A percentile compares a stretch with the other conserved stretches of the same genome.
Conservation (phyloP, 1,284 basidiomycete species). For the Ceratobasidium sp. region DNA sequence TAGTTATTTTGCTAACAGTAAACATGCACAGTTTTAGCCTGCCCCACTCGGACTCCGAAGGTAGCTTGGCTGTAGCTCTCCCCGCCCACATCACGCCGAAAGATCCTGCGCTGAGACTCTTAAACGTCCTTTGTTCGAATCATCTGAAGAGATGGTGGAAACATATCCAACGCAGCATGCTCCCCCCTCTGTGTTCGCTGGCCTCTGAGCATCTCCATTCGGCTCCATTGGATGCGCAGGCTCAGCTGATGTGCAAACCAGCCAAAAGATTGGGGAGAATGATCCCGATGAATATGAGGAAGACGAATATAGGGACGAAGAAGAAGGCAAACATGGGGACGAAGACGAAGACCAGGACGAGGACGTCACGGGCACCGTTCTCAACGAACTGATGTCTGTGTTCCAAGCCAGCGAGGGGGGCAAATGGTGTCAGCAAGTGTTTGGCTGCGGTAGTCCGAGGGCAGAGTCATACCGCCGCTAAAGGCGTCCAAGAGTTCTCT, state of each 20-base stretch:
- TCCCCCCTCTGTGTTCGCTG: slow-evolving; percentile 71
- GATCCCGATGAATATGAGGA: neutral
- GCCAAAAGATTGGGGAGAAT: slow-evolving; percentile 61
- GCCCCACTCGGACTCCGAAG: slow-evolving; percentile 68
- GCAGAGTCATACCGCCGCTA: slow-evolving; percentile 71
- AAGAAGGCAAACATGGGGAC: neutral
- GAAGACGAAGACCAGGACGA: slow-evolving; percentile 57
- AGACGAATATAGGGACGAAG: neutral
- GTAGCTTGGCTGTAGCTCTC: slow-evolving; percentile 72
- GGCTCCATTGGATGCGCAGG: slow-evolving; percentile 79
- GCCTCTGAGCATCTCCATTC: slow-evolving; percentile 74
- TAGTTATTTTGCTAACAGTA: neutral
- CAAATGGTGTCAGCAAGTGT: slow-evolving; percentile 76
- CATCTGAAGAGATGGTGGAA: slow-evolving; percentile 71
- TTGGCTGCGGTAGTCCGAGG: slow-evolving; percentile 79
- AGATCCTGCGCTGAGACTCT: slow-evolving; percentile 75
- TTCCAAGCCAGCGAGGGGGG: slow-evolving; percentile 61
- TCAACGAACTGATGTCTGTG: slow-evolving; percentile 70
- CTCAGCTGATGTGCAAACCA: slow-evolving; percentile 78
- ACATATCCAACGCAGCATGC: slow-evolving; percentile 71
- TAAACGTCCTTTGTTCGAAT: slow-evolving; percentile 72
- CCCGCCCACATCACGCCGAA: slow-evolving; percentile 71
- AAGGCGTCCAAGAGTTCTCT: slow-evolving; percentile 78
- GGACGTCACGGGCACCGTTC: slow-evolving; percentile 59
- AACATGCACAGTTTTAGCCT: slow-evolving; percentile 41